Evolutionary conservation across 257 asterid genomes (phyloP).

Genomic region (Paraleonurus japonicus): DNA sequence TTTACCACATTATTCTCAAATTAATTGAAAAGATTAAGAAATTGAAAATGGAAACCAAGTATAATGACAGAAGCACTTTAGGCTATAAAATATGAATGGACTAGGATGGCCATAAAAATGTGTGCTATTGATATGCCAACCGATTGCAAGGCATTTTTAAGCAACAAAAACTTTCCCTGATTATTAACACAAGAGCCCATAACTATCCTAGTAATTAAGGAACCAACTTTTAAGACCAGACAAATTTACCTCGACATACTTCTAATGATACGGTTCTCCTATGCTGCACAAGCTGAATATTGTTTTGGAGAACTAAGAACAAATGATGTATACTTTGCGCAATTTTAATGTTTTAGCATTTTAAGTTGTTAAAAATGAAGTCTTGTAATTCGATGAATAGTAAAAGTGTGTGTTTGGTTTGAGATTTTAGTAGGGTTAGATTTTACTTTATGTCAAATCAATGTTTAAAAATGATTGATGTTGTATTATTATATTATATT

Average conservation of each 20-base stretch:
- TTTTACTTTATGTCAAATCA: no score
- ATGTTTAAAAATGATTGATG: no score
- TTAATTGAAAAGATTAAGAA: neutral
- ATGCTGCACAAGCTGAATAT: slow-evolving; percentile 2
- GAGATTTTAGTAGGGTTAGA: no score
- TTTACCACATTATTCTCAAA: slow-evolving; percentile 11
- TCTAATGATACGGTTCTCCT: neutral
- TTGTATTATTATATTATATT: no score
- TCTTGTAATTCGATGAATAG: no score
- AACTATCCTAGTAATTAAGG: slow-evolving; percentile 10
- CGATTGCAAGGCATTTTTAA: neutral
- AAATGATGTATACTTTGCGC: neutral
- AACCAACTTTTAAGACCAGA: slow-evolving; percentile 12
- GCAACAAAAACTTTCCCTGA: neutral
- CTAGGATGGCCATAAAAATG: neutral
- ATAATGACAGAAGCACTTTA: neutral
- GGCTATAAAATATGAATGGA: slow-evolving; percentile 1
- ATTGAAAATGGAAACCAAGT: neutral
- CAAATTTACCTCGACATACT: neutral
- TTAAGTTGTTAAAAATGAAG: neutral
- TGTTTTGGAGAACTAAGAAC: slow-evolving; percentile 13
- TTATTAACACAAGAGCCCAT: slow-evolving; percentile 16
- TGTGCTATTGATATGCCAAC: no score
- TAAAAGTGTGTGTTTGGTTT: no score
- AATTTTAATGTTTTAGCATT: neutral